Base-by-base conservation (phyloP, 257 asterid genomes). In the Jasminum sambac region DNA sequence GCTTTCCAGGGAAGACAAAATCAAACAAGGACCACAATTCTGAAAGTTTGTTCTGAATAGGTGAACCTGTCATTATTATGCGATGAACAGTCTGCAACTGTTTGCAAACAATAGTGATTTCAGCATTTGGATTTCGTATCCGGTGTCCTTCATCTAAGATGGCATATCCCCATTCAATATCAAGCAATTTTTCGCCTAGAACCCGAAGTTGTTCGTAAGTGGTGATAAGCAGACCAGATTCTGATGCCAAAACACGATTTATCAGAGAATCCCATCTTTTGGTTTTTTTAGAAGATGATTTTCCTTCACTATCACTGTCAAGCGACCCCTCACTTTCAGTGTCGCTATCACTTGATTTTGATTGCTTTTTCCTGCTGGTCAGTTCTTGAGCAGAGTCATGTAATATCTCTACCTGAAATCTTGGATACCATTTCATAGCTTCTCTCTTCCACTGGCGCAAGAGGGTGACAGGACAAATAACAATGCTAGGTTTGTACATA, bases 61-160 rank as follows among this genome's bases (percentile, higher is more conserved):
- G 98, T 0, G 99, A 84, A 55, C 99, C 99, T 3, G 96, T 88
- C 98, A 95, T 95, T 74, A 95, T 91, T 71, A 95, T 74, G 66
- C 99, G 99, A 78, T 95, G 99, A 79, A 95, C 95, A 59, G 98
- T 91, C 84, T 91, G 99, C 78, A 95, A 78, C 82, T 95, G 99
- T 77, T 95, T 95, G 93, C 98, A 95, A 70, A 89, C 96, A 69
- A 95, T 96, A 74, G 98, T 95, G 70, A 91, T 7, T 66, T 95
- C 99, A 48, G 96, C 96, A 87, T 95, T 91, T 62, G 99, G 99
- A 79, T 95, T 95, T 46, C 96, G 91, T 76, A 95, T 95, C 68
- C 98, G 92, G 74, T 95, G 99, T 46, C 99, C 99, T 83, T 95
- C 99, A 78, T 91, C 99, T 65, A 95, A 77, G 72, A 95, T 88